phyloP scores from a whole-genome alignment of 2,329 filamentous ascomycete genomes.

The Exophiala alcalophila region DNA sequence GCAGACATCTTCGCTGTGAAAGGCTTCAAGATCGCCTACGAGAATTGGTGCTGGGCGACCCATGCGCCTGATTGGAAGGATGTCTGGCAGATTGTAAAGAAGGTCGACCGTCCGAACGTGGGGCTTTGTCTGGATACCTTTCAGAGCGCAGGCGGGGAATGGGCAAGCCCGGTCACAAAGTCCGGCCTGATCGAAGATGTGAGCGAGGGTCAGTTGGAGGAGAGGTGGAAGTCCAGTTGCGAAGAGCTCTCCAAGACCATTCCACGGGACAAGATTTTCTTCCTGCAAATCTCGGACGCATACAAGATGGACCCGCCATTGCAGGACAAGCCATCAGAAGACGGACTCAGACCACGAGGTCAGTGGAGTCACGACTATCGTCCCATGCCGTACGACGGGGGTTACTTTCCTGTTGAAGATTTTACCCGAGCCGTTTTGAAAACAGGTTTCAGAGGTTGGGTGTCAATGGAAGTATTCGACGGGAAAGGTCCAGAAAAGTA shows the following conservation, averaged over 20 bases:
- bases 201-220: conserved; percentile 50
- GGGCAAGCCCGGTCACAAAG: conserved; percentile 65
- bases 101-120: conserved; percentile 62
- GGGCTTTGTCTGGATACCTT: conserved; percentile 77
- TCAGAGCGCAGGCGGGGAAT: conserved; percentile 70
- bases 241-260: conserved; percentile 56
- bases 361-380: conserved; percentile 70
- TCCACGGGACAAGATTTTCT: conserved; percentile 67
- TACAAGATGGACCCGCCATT: conserved; percentile 62
- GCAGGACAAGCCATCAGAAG: conserved; percentile 46
- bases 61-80: conserved; percentile 66
- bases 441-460: conserved; percentile 66
- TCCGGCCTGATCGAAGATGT: conserved; percentile 60
- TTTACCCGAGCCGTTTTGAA: conserved; percentile 63
- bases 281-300: conserved; percentile 72
- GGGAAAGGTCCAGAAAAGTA: conserved; percentile 53
- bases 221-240: conserved; percentile 54
- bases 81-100: conserved; percentile 65
- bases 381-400: conserved; percentile 66
- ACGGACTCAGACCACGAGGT: conserved; percentile 58
- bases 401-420: conserved; percentile 66
- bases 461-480: conserved; percentile 70
- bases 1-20: conserved; percentile 59
- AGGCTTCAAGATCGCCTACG: conserved; percentile 65
- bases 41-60: conserved; percentile 81